Base-by-base conservation (phyloP, 495 filamentous ascomycete species). In the Talaromyces thailandensis region DNA sequence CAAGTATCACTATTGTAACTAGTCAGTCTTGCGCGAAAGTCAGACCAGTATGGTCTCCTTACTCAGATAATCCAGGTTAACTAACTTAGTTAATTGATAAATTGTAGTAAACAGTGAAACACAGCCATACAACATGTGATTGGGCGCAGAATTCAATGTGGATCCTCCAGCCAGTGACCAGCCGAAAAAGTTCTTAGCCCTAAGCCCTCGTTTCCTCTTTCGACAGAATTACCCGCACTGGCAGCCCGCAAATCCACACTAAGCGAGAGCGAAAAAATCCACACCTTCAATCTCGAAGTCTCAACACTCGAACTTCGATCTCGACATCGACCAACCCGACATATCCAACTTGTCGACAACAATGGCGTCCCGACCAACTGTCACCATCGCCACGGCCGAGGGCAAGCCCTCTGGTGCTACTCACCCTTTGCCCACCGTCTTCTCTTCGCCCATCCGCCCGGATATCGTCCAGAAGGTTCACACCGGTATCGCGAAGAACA, bases 401-500 rank as follows among this genome's bases (percentile, higher is more conserved):
- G 95, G 94, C 81, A 83, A 87, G 77, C 80, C 93, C 80, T 88
- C 86, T 81, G 88, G 89, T 74, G 84, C 85, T 71, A 93, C 92
- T 70, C 84, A 89, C 77, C 86, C 93, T 73, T 88, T 98, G 65
- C 94, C 94, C 69, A 83, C 89, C 74, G 94, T 98, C 79, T 98
- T 98, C 88, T 82, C 84, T 76, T 83, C 90, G 65, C 94, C 95
- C 64, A 98, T 98, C 83, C 95, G 94, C 78, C 91, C 91, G 69
- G 94, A 98, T 80, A 96, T 98, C 73, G 95, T 98, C 71, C 94
- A 98, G 78, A 79, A 82, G 64, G 94, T 98, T 71, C 94, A 98
- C 85, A 93, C 91, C 72, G 95, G 95, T 72, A 96, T 98, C 87
- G 93, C 93, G 74, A 98, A 97, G 89, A 98, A 98, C 86, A 96